Percentiles rank a stretch among this genome's conserved stretches.
Conservation (phyloP, 2,329 filamentous ascomycete genomes). For the Fusarium compactum region DNA sequence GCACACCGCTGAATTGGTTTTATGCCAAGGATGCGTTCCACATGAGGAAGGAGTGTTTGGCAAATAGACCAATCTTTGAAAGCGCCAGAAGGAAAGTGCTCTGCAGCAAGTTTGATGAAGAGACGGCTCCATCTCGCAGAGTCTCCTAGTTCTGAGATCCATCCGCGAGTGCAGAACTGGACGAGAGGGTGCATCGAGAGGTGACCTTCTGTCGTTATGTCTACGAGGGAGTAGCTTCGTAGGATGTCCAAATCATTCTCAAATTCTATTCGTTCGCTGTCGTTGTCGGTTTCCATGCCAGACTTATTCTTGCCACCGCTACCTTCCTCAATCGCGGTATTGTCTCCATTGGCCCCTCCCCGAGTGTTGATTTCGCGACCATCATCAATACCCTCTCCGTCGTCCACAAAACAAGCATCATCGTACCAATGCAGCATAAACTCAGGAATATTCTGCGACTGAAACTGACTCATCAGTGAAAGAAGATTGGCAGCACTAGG, state of each 20-base stretch:
- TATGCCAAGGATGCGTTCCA: not conserved
- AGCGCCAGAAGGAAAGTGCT: not conserved
- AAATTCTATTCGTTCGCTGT: not conserved
- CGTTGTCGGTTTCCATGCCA: not conserved
- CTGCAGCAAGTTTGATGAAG: not conserved
- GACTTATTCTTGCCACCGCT: not conserved
- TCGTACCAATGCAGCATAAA: not conserved
- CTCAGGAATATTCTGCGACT: constrained; percentile 2
- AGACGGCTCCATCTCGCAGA: not conserved
- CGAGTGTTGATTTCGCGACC: too few species aligned
- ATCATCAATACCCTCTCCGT: too few species aligned
- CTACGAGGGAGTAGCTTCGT: not conserved
- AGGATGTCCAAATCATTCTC: not conserved
- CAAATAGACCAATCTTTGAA: not conserved
- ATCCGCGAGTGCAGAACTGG: constrained; percentile 1
- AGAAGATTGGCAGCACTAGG: constrained; percentile 8
- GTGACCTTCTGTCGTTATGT: accelerated
- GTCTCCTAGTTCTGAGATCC: not conserved
- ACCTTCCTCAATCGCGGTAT: not conserved
- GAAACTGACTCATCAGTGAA: constrained; percentile 26
- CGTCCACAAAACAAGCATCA: not conserved
- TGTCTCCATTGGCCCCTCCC: not conserved
- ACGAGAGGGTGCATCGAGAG: constrained; percentile 4
- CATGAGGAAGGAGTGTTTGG: not conserved
- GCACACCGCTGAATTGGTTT: not conserved